Percentiles rank a stretch among this genome's conserved stretches.
Evolutionary conservation across 176 grass and related monocot species (phyloP).

Genomic region (Oropetium thomaeum): DNA sequence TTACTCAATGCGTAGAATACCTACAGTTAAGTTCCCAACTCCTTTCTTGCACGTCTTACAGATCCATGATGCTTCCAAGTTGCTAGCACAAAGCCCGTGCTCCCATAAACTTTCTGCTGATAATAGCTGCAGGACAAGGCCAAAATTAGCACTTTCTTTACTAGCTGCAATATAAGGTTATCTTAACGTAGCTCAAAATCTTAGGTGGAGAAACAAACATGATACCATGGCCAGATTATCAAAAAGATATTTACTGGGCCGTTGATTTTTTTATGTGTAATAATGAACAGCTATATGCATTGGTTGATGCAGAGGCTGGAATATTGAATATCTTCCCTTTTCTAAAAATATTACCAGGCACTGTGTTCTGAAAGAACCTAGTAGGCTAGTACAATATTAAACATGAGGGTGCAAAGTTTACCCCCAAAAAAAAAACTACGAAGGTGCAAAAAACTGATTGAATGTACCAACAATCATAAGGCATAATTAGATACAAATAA

Average conservation of each 20-base stretch:
- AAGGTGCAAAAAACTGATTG: neutral
- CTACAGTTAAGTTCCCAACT: constrained; percentile 69
- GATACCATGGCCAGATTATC: neutral
- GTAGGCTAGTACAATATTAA: neutral
- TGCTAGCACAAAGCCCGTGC: constrained; percentile 79
- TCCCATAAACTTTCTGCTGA: constrained; percentile 75
- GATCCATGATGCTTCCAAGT: constrained; percentile 79
- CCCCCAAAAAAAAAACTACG: too few species aligned
- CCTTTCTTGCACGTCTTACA: constrained; percentile 56
- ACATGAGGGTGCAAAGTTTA: neutral
- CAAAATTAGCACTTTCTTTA: neutral
- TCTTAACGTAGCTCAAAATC: neutral
- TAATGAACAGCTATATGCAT: too few species aligned
- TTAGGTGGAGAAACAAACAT: neutral
- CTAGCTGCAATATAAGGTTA: neutral
- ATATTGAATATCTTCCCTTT: too few species aligned
- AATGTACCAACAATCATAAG: neutral
- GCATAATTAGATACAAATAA: neutral
- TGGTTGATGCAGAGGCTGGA: too few species aligned
- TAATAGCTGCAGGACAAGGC: constrained; percentile 51
- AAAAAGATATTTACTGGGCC: too few species aligned
- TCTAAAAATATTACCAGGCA: too few species aligned
- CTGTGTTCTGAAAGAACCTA: neutral
- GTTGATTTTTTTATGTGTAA: too few species aligned
- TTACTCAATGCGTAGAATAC: constrained; percentile 1